Evolutionary conservation across 2,329 filamentous ascomycete species (phyloP), one percentile per base, ranked within the genome.

Genomic region (Pseudogymnoascus pannorum): DNA sequence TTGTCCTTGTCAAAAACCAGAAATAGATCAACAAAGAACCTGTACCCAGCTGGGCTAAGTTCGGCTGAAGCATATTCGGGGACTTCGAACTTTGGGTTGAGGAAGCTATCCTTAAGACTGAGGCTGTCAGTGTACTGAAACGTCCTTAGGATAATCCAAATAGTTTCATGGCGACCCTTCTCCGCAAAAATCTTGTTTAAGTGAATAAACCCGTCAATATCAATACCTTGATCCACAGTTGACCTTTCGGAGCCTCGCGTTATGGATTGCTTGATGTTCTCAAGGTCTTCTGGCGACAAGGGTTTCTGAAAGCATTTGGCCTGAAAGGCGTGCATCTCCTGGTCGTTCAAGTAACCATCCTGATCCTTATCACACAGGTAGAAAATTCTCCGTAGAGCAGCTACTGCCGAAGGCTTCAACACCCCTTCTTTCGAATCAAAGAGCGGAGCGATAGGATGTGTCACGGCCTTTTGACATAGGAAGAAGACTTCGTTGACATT

Each of bases 401-500:
- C 88, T 9, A 95, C 84, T 35, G 93, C 94, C 0, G 89, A 89
- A 0, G 92, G 92, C 76, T 99, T 99, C 59, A 99, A 78, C 61
- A 85, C 83, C 0, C 80, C 86, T 75, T 99, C 94, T 75, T 97
- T 99, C 63, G 95, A 92, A 75, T 99, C 94, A 72, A 96, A 99
- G 4, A 99, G 82, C 5, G 94, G 94, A 0, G 94, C 93, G 67
- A 99, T 96, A 0, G 94, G 94, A 73, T 97, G 92, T 2, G 92
- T 97, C 68, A 99, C 93, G 16, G 94, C 94, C 72, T 97, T 97
- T 74, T 99, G 94, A 74, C 94, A 99, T 12, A 99, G 85, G 71
- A 96, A 97, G 77, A 99, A 97, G 63, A 93, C 91, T 74, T 93
- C 92, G 73, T 96, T 96, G 72, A 97, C 90, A 74, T 97, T 97